phyloP scores from a whole-genome alignment of 441 rosid species.

The Euphorbia celastroides region DNA sequence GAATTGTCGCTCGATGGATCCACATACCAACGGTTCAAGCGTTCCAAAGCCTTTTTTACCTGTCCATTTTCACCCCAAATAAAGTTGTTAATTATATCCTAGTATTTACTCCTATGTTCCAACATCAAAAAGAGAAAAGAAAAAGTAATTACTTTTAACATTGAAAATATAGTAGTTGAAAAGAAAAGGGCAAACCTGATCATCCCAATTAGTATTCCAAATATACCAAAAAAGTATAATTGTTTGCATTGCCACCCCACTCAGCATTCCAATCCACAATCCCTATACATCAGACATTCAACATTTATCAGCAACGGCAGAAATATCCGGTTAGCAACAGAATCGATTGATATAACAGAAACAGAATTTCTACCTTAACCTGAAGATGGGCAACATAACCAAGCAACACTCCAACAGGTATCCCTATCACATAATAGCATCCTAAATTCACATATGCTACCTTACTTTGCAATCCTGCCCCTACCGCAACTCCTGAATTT shows the following conservation, averaged over 20 bases:
- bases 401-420: constrained; percentile 44
- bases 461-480: constrained; percentile 53
- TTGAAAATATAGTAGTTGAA: too few relatives aligned
- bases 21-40: constrained; percentile 18
- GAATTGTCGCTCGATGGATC: not conserved
- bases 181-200: constrained; percentile 37
- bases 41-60: constrained; percentile 19
- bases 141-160: not conserved
- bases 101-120: too few relatives aligned
- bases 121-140: too few relatives aligned
- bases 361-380: constrained; percentile 24
- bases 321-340: too few relatives aligned
- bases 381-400: constrained; percentile 40
- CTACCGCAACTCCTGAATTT: constrained; percentile 62
- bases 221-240: constrained; percentile 29
- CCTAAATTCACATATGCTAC: constrained; percentile 52
- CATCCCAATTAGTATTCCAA: constrained; percentile 50
- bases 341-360: too few relatives aligned
- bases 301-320: not conserved
- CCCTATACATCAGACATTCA: constrained; percentile 48
- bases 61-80: not conserved
- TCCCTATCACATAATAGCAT: constrained; percentile 48
- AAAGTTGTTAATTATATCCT: too few relatives aligned
- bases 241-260: constrained; percentile 42
- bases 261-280: constrained; percentile 55